Evolutionary conservation across 768 basidiomycete species (phyloP).

Genomic region (Ephemerocybe angulata): DNA sequence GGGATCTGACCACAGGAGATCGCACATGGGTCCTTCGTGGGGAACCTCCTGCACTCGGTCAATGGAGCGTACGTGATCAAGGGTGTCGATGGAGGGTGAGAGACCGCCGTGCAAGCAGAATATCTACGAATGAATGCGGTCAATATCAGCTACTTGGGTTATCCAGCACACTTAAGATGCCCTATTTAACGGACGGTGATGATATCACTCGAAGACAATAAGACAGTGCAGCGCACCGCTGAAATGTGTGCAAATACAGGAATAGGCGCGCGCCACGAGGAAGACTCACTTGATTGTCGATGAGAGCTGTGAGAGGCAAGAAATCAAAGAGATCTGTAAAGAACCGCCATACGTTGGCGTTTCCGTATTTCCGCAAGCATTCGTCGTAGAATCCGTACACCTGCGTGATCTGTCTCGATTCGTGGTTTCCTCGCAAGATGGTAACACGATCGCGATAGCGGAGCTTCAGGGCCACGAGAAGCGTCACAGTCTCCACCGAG

Average conservation of each 20-base stretch:
- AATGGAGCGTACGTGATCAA: constrained; percentile 98
- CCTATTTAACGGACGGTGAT: not conserved
- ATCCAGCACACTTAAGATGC: constrained; percentile 9
- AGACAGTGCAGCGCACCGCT: too few relatives aligned
- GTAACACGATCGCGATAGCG: constrained; percentile 98
- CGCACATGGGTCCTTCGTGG: constrained; percentile 99
- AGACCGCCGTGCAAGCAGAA: constrained; percentile 98
- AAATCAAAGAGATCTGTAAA: constrained; percentile 99
- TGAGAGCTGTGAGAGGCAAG: constrained; percentile 93
- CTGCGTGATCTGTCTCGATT: constrained; percentile 98
- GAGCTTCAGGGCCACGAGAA: constrained; percentile 95
- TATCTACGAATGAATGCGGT: constrained; percentile 59
- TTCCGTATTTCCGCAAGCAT: constrained; percentile 98
- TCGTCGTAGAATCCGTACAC: constrained; percentile 99
- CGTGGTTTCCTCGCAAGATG: constrained; percentile 97
- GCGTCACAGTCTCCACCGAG: constrained; percentile 97
- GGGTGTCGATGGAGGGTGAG: constrained; percentile 98
- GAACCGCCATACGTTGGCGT: constrained; percentile 99
- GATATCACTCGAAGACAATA: too few relatives aligned
- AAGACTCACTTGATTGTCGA: constrained; percentile 95
- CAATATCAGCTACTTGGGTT: constrained; percentile 12
- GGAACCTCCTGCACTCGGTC: constrained; percentile 99
- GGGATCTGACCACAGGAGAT: constrained; percentile 98
- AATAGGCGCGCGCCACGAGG: not conserved
- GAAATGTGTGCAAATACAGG: not conserved